Conservation (phyloP, 805 yeast species). For the Metschnikowia noctiluminum region DNA sequence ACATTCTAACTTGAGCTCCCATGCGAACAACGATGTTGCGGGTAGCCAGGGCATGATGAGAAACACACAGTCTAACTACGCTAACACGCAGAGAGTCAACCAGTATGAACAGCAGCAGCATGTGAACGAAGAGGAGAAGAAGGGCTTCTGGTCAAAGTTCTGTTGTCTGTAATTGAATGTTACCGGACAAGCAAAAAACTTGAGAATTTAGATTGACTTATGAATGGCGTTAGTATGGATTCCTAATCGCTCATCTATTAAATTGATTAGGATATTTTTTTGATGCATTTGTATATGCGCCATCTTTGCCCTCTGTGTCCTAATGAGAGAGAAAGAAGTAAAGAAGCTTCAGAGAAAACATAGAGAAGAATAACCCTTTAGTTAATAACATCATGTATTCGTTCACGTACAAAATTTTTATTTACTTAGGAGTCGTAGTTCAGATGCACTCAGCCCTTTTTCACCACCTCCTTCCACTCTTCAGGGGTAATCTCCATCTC, state of each 20-base stretch:
- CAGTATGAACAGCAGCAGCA: conserved; percentile 41
- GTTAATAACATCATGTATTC: conserved; percentile 8
- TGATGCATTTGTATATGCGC: no score
- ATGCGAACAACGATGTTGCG: conserved; percentile 18
- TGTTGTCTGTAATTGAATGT: conserved; percentile 34
- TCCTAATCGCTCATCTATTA: no score
- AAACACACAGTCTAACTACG: conserved; percentile 23
- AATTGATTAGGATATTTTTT: no score
- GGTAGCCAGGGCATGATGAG: conserved; percentile 23
- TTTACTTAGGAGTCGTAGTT: no score
- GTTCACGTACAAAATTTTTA: conserved; percentile 1
- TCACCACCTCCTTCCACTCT: conserved; percentile 12
- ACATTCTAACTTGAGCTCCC: conserved; percentile 14
- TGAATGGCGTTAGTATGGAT: no score
- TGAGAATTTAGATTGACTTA: no score
- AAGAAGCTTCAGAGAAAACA: neutral
- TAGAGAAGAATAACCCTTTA: neutral
- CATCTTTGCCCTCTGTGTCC: no score
- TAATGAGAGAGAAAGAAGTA: neutral
- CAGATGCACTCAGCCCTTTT: conserved; percentile 4
- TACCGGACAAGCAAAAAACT: no score
- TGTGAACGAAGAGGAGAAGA: conserved; percentile 31
- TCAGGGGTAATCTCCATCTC: conserved; percentile 18
- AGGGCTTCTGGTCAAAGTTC: conserved; percentile 42
- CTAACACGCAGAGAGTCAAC: conserved; percentile 22